phyloP scores from a whole-genome alignment of 345 rosid species.

The Gossypium stocksii region DNA sequence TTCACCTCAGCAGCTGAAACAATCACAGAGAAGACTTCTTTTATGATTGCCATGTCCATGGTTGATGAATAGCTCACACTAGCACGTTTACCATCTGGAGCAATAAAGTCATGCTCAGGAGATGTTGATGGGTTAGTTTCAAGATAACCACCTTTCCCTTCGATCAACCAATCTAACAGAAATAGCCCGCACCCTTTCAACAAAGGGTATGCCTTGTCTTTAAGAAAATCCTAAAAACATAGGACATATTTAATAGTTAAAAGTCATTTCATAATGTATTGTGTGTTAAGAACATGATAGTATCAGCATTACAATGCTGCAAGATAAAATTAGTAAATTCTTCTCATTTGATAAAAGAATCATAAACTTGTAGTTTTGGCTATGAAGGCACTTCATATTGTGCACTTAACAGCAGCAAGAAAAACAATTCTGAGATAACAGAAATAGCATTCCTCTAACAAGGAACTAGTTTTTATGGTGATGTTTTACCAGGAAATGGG shows the following conservation, averaged over 20 bases:
- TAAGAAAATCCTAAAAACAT: constrained; percentile 63
- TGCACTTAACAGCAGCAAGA: background rate
- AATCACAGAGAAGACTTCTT: constrained; percentile 67
- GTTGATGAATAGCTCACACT: constrained; percentile 94
- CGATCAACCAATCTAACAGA: constrained; percentile 87
- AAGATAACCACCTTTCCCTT: constrained; percentile 70
- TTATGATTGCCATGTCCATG: constrained; percentile 85
- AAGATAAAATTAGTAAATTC: background rate
- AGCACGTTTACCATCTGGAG: constrained; percentile 76
- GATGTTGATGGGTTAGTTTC: constrained; percentile 96
- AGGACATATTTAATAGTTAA: constrained; percentile 10
- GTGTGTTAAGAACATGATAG: background rate
- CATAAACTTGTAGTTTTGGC: background rate
- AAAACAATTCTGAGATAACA: background rate
- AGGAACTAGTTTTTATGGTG: background rate
- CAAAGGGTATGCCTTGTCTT: constrained; percentile 70
- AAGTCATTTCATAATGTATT: background rate
- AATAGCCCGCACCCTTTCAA: constrained; percentile 76
- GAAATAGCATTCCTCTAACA: background rate
- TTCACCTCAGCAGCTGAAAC: constrained; percentile 80
- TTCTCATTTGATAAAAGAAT: background rate
- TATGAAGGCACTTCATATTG: background rate
- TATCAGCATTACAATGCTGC: background rate
- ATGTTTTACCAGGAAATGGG: background rate
- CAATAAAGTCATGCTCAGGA: constrained; percentile 78